phyloP scores from a whole-genome alignment of 73 alveolate genomes.

The Tetrahymena borealis region DNA sequence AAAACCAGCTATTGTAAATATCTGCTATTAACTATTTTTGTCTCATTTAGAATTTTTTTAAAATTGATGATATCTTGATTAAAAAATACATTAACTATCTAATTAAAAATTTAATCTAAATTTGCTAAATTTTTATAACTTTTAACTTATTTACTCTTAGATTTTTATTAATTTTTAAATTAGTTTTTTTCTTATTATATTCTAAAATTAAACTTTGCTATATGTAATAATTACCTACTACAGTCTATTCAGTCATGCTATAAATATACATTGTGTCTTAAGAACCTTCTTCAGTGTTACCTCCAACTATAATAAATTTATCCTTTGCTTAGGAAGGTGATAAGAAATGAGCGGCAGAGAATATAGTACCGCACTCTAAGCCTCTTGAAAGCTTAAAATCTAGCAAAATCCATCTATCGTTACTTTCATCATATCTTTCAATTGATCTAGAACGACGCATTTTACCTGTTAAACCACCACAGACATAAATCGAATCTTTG shows the following conservation, averaged over 20 bases:
- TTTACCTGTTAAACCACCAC: background rate
- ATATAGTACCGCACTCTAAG: background rate
- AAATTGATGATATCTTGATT: too few relatives aligned
- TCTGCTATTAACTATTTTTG: too few relatives aligned
- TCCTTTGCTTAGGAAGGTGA: background rate
- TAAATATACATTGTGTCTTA: background rate
- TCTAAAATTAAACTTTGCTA: too few relatives aligned
- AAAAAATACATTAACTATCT: too few relatives aligned
- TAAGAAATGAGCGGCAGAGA: background rate
- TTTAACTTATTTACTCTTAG: too few relatives aligned
- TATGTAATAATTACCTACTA: background rate
- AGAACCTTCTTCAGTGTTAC: background rate
- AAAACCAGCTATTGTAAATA: too few relatives aligned
- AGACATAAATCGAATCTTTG: background rate
- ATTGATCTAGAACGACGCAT: background rate
- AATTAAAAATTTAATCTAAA: too few relatives aligned
- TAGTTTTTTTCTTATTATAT: too few relatives aligned
- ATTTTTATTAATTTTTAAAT: too few relatives aligned
- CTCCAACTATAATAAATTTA: background rate
- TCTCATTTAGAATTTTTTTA: too few relatives aligned
- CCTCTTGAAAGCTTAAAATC: conserved; percentile 1
- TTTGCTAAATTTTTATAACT: too few relatives aligned
- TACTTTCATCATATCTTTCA: background rate
- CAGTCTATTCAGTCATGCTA: background rate
- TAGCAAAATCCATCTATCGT: background rate